Conservation (phyloP, 192 early-diverging fungal species). For the Coemansia sp. region DNA sequence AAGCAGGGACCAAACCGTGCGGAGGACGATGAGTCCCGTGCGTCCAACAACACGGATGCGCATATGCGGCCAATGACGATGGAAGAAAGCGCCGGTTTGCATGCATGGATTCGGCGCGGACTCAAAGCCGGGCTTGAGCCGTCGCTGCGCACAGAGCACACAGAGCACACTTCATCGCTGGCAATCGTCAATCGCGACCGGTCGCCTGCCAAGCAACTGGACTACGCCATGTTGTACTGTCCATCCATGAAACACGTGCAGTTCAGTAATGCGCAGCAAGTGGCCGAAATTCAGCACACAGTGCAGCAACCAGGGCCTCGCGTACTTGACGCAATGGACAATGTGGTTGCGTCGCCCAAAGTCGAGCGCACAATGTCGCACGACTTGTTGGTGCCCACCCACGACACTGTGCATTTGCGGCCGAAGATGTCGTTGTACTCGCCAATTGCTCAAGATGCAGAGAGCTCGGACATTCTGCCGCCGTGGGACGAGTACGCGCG, state of each 20-base stretch:
- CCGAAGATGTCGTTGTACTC: slow-evolving; percentile 53
- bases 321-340: slow-evolving; percentile 27
- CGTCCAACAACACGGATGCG: slow-evolving; percentile 8
- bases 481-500: slow-evolving; percentile 50
- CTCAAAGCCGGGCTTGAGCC: slow-evolving; percentile 7
- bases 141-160: not conserved
- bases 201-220: not conserved
- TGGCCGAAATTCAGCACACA: slow-evolving; percentile 1
- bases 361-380: slow-evolving; percentile 8
- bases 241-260: slow-evolving; percentile 50
- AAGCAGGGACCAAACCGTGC: not conserved
- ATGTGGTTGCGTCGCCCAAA: slow-evolving; percentile 5
- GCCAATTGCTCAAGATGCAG: slow-evolving; percentile 20
- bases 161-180: slow-evolving; percentile 13
- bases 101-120: slow-evolving; percentile 44
- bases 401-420: slow-evolving; percentile 4
- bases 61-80: slow-evolving; percentile 48
- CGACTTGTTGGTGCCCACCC: not conserved
- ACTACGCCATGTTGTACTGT: slow-evolving; percentile 53
- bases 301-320: slow-evolving; percentile 12
- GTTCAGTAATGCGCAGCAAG: slow-evolving; percentile 24
- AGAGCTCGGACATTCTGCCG: slow-evolving; percentile 19
- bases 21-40: slow-evolving; percentile 13
- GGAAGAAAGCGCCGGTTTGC: slow-evolving; percentile 46
- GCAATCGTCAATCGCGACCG: slow-evolving; percentile 17